phyloP scores from a whole-genome alignment of 148 eudicot genomes.

The Beta vulgaris region DNA sequence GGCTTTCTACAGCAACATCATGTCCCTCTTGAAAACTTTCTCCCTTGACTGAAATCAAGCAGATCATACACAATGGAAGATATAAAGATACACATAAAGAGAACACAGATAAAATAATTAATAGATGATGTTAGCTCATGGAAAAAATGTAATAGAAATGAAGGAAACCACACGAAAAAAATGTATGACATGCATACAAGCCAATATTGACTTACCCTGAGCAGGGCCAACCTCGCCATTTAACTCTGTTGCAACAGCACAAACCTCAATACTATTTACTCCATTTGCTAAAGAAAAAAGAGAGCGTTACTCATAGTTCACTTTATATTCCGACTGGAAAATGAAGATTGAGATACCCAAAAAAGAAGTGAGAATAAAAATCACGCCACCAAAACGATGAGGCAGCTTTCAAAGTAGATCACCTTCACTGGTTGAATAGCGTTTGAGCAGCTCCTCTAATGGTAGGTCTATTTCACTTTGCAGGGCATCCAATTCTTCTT shows the following conservation, averaged over 20 bases:
- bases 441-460: constrained; percentile 76
- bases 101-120: not conserved
- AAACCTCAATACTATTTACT: constrained; percentile 43
- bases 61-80: constrained; percentile 9
- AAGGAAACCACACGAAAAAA: not conserved
- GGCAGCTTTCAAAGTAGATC: constrained; percentile 7
- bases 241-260: constrained; percentile 21
- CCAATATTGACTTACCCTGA: constrained; percentile 25
- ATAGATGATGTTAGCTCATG: not conserved
- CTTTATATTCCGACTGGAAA: not conserved
- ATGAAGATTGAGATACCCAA: not conserved
- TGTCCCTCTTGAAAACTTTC: constrained; percentile 42
- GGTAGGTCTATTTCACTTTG: constrained; percentile 84
- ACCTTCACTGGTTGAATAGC: constrained; percentile 61
- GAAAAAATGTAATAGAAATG: not conserved
- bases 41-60: constrained; percentile 49
- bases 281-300: constrained; percentile 19
- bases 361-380: not conserved
- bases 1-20: constrained; percentile 23
- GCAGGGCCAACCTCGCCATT: constrained; percentile 27
- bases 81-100: not conserved
- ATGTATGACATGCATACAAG: not conserved
- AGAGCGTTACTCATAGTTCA: not conserved
- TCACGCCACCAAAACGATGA: not conserved
- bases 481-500: constrained; percentile 80